Evolutionary conservation across 2,329 filamentous ascomycete genomes (phyloP).

Genomic region (Aureobasidium sp.): DNA sequence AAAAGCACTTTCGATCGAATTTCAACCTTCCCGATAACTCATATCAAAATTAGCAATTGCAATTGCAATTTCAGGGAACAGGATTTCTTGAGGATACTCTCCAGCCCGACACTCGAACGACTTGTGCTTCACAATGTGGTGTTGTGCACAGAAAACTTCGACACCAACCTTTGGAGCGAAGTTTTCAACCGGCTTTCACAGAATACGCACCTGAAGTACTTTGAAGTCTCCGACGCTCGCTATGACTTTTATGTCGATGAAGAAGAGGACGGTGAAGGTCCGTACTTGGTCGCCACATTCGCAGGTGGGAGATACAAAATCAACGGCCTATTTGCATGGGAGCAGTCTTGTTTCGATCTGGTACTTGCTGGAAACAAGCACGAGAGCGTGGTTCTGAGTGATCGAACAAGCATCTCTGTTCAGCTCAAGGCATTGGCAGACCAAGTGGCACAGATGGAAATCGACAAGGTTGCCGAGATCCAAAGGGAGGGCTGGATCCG

Average conservation of each 20-base stretch:
- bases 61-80: background rate
- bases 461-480: background rate
- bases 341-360: background rate
- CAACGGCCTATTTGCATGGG: background rate
- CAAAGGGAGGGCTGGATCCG: background rate
- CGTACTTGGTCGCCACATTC: too few relatives aligned
- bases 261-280: background rate
- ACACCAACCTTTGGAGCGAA: background rate
- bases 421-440: background rate
- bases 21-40: background rate
- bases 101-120: background rate
- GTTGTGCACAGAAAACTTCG: background rate
- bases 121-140: background rate
- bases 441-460: background rate
- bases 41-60: background rate
- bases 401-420: background rate
- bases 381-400: background rate
- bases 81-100: background rate
- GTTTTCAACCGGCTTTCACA: background rate
- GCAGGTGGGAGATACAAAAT: background rate
- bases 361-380: background rate
- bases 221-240: background rate
- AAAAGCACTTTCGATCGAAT: too few relatives aligned
- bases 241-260: background rate
- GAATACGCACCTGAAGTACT: background rate